Percentiles rank a stretch among this genome's conserved stretches.
These are phyloP conservation scores for Peniophora sp. DNA, from an alignment of 1,284 basidiomycete genomes.

Conservation along the genomic window DNA sequence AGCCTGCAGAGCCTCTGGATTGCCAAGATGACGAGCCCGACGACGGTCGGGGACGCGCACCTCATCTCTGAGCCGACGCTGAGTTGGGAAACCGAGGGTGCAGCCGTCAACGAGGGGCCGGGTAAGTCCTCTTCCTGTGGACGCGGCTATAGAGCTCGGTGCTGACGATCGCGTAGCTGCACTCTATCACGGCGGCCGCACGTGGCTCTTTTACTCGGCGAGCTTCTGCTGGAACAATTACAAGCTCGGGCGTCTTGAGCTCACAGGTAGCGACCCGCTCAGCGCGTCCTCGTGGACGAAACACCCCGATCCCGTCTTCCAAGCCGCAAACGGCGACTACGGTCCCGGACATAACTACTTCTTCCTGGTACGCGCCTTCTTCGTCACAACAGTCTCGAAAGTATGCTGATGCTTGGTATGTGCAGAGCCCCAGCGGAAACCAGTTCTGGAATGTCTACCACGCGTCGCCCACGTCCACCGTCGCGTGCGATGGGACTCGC, in stretches of 20 bases:
- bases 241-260: conserved; percentile 23
- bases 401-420: conserved; percentile 8
- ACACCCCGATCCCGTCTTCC: conserved; percentile 22
- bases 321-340: conserved; percentile 22
- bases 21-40: conserved; percentile 26
- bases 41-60: conserved; percentile 24
- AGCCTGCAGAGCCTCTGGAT: conserved; percentile 27
- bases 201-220: conserved; percentile 26
- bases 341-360: conserved; percentile 28
- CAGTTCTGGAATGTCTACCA: conserved; percentile 26
- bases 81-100: conserved; percentile 26
- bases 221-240: conserved; percentile 26
- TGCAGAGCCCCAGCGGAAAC: conserved; percentile 16
- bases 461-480: conserved; percentile 18
- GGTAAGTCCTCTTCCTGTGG: conserved; percentile 7
- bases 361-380: conserved; percentile 16
- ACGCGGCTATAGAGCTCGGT: neutral
- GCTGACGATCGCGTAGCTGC: conserved; percentile 9
- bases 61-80: conserved; percentile 28
- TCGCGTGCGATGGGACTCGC: conserved; percentile 23
- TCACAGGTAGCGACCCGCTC: conserved; percentile 26
- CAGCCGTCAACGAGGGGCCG: conserved; percentile 28
- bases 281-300: conserved; percentile 26
- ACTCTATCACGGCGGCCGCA: conserved; percentile 24
- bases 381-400: no score